These are phyloP conservation scores for Sporothrix schenckii DNA, from an alignment of 2,329 filamentous ascomycete species.

Conservation along the genomic window DNA sequence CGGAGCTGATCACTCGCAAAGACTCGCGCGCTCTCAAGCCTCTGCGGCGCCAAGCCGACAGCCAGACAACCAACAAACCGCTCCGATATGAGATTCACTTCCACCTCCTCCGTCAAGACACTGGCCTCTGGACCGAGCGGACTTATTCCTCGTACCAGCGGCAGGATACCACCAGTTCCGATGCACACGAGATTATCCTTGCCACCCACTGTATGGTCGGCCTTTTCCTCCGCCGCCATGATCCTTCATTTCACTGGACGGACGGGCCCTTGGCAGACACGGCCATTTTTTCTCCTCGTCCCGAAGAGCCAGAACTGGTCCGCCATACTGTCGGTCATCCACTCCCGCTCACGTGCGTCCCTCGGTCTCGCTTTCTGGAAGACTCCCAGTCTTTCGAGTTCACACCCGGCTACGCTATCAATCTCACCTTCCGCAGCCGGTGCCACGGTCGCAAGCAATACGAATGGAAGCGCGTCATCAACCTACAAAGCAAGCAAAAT, in stretches of 20 bases:
- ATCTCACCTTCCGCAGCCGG: conserved; percentile 51
- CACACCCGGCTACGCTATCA: conserved; percentile 55
- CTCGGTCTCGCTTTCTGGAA: conserved; percentile 50
- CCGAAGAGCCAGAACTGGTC: conserved; percentile 43
- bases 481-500: conserved; percentile 52
- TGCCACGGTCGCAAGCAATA: conserved; percentile 43
- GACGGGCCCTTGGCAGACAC: conserved; percentile 45
- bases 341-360: conserved; percentile 52
- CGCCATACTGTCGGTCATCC: conserved; percentile 49
- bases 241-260: conserved; percentile 55
- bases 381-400: conserved; percentile 52
- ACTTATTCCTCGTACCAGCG: conserved; percentile 56
- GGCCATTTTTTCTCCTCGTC: conserved; percentile 34
- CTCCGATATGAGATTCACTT: conserved; percentile 55
- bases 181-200: conserved; percentile 52
- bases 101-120: conserved; percentile 49
- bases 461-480: conserved; percentile 48
- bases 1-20: conserved; percentile 58
- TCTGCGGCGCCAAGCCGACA: conserved; percentile 36
- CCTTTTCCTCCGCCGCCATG: conserved; percentile 55
- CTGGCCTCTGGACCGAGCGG: conserved; percentile 49
- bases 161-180: conserved; percentile 48
- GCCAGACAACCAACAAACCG: conserved; percentile 45
- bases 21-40: conserved; percentile 53
- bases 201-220: conserved; percentile 56